Evolutionary conservation across 106 monocot genomes (phyloP).

Genomic region (Hemerocallis citrina): DNA sequence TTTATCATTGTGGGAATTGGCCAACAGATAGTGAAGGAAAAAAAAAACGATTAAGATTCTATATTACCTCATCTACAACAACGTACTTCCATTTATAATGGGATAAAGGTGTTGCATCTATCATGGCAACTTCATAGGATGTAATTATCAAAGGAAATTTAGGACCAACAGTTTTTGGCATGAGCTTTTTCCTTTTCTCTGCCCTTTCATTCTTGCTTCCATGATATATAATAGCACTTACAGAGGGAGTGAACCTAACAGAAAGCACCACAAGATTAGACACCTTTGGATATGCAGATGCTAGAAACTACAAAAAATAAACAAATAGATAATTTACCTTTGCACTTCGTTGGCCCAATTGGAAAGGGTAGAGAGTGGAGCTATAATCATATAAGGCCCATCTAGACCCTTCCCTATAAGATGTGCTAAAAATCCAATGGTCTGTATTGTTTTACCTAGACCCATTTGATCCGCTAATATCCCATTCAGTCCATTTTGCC

Average conservation of each 20-base stretch:
- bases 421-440: slow-evolving; percentile 94
- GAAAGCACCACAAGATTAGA: neutral
- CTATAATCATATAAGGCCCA: slow-evolving; percentile 87
- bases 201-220: slow-evolving; percentile 60
- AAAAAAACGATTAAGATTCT: neutral
- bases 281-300: neutral
- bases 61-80: slow-evolving; percentile 86
- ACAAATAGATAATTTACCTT: slow-evolving; percentile 35
- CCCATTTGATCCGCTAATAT: slow-evolving; percentile 99
- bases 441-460: slow-evolving; percentile 94
- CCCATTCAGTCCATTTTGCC: slow-evolving; percentile 99
- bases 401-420: slow-evolving; percentile 83
- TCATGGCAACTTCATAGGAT: slow-evolving; percentile 72
- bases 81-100: slow-evolving; percentile 88
- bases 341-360: slow-evolving; percentile 87
- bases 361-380: slow-evolving; percentile 95
- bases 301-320: neutral
- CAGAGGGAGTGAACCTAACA: slow-evolving; percentile 78
- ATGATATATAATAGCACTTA: slow-evolving; percentile 74
- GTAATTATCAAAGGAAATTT: slow-evolving; percentile 79
- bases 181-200: slow-evolving; percentile 56
- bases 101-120: slow-evolving; percentile 57
- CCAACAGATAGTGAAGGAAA: no score
- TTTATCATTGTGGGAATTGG: no score
- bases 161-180: slow-evolving; percentile 61